phyloP scores from a whole-genome alignment of 2,329 filamentous ascomycete genomes.

The Knufia fluminis region DNA sequence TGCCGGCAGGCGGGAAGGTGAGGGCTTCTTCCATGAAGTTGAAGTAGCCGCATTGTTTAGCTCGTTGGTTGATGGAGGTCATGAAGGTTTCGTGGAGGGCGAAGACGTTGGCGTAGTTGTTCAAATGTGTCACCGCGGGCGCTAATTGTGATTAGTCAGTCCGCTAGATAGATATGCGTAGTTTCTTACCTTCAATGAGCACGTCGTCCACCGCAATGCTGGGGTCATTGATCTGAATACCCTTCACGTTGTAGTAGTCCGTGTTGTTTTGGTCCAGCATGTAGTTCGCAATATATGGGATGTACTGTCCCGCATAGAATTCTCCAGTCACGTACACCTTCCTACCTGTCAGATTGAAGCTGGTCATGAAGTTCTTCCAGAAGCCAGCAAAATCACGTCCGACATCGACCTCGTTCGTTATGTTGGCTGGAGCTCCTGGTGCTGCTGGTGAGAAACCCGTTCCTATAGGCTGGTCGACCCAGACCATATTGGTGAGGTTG shows the following conservation, averaged over 20 bases:
- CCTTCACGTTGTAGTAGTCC: slow-evolving; percentile 44
- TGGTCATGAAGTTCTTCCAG: slow-evolving; percentile 47
- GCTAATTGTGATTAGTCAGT: slow-evolving; percentile 11
- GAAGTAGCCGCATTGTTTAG: slow-evolving; percentile 37
- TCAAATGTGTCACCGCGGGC: slow-evolving; percentile 33
- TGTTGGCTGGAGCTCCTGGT: slow-evolving; percentile 29
- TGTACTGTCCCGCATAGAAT: slow-evolving; percentile 40
- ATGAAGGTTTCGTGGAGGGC: slow-evolving; percentile 19
- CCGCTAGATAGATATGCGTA: too few species aligned
- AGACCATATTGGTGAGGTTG: slow-evolving; percentile 26
- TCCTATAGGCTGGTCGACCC: slow-evolving; percentile 34
- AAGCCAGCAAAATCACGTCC: slow-evolving; percentile 41
- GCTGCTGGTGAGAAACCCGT: slow-evolving; percentile 48
- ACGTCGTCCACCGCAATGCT: slow-evolving; percentile 33
- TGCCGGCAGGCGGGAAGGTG: slow-evolving; percentile 55
- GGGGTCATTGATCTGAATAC: slow-evolving; percentile 42
- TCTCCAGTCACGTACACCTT: slow-evolving; percentile 49
- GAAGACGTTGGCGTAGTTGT: slow-evolving; percentile 26
- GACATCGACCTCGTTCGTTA: slow-evolving; percentile 40
- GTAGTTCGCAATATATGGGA: slow-evolving; percentile 39
- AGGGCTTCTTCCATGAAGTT: slow-evolving; percentile 41
- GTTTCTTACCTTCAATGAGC: slow-evolving; percentile 21
- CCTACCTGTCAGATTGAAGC: slow-evolving; percentile 43
- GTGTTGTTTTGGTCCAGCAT: slow-evolving; percentile 42
- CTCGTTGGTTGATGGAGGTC: slow-evolving; percentile 23